Evolutionary conservation across 1,139 yeast species (phyloP).

Genomic region (Taphrina deformans): DNA sequence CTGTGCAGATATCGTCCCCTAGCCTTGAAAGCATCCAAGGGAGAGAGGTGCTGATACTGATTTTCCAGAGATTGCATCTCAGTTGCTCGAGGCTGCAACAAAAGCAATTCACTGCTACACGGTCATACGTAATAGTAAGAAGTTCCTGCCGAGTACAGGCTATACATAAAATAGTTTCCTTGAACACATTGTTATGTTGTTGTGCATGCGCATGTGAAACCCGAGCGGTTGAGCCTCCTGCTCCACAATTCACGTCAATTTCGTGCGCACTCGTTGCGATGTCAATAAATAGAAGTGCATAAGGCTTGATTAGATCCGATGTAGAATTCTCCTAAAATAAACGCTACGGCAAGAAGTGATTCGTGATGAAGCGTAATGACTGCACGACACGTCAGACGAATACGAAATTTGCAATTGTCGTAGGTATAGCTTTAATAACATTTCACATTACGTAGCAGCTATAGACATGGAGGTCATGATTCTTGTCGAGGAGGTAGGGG

Average conservation of each 20-base stretch:
- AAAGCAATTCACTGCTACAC: not conserved
- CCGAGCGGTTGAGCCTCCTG: not conserved
- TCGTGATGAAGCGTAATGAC: too few species aligned
- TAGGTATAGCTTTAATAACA: too few species aligned
- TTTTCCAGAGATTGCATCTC: conserved; percentile 1
- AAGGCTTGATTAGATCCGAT: too few species aligned
- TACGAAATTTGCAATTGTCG: too few species aligned
- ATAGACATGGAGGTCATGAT: not conserved
- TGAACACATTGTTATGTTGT: too few species aligned
- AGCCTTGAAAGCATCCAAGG: conserved; percentile 20
- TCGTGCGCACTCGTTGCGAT: not conserved
- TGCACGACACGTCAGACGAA: not conserved
- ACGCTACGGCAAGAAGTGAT: too few species aligned
- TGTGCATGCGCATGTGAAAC: too few species aligned
- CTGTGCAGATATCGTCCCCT: conserved; percentile 7
- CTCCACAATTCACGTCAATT: not conserved
- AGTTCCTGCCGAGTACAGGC: not conserved
- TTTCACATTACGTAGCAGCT: not conserved
- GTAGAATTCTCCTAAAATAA: too few species aligned
- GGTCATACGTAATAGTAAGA: not conserved
- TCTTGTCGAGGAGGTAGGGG: conserved; percentile 7
- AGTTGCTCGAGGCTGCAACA: not conserved
- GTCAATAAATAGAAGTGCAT: not conserved
- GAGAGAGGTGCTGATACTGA: conserved; percentile 9
- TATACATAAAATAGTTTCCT: not conserved